phyloP scores from a whole-genome alignment of 129 eudicot genomes.

The Smallanthus sonchifolius region DNA sequence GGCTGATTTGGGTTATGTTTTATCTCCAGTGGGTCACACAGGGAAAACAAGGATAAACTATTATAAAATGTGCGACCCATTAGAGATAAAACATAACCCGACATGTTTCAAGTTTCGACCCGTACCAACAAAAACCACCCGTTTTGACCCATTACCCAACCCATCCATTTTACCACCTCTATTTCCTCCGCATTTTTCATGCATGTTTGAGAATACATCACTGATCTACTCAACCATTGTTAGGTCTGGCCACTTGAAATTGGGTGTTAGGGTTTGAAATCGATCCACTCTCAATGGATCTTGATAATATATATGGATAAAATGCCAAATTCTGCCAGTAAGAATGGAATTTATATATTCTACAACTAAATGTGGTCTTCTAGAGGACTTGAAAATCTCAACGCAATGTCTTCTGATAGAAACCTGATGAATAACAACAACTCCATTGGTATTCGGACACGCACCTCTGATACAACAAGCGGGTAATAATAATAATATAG shows the following conservation, averaged over 20 bases:
- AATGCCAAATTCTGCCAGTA: slow-evolving; percentile 32
- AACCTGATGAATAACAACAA: slow-evolving; percentile 41
- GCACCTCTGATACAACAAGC: slow-evolving; percentile 46
- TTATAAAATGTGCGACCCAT: not conserved
- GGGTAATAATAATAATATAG: slow-evolving; percentile 41
- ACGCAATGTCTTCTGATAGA: slow-evolving; percentile 52
- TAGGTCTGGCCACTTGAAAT: slow-evolving; percentile 23
- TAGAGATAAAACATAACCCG: not conserved
- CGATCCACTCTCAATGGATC: slow-evolving; percentile 24
- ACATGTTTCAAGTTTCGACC: not conserved
- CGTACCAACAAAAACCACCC: not conserved
- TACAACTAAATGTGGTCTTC: slow-evolving; percentile 35
- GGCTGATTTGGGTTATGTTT: not conserved
- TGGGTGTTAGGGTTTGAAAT: slow-evolving; percentile 20
- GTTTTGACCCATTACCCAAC: not conserved
- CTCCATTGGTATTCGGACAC: slow-evolving; percentile 35
- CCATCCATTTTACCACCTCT: not conserved
- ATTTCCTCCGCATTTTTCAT: not conserved
- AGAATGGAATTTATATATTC: slow-evolving; percentile 30
- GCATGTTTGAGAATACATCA: slow-evolving; percentile 1
- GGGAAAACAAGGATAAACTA: not conserved
- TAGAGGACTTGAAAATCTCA: slow-evolving; percentile 30
- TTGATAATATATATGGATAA: slow-evolving; percentile 26
- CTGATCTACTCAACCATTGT: slow-evolving; percentile 20
- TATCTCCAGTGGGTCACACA: not conserved